Evolutionary conservation across 1,284 basidiomycete genomes (phyloP).

Genomic region (Ceratorhiza oryzae-sativae): DNA sequence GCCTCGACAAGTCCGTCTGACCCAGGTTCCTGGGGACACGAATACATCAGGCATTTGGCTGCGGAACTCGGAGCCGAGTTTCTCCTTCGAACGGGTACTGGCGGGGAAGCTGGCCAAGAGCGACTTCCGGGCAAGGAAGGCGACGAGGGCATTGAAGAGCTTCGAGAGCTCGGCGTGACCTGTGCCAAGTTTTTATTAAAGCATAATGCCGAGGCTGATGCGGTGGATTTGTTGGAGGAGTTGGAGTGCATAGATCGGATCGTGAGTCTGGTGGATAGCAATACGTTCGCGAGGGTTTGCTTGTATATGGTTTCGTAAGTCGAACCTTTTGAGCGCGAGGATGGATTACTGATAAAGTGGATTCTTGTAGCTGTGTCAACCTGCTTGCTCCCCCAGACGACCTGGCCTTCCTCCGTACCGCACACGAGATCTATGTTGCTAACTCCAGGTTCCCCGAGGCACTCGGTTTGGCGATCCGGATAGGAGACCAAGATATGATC

Average conservation of each 20-base stretch:
- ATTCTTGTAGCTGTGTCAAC: conserved; percentile 76
- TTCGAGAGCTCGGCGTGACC: conserved; percentile 78
- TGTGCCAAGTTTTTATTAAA: conserved; percentile 91
- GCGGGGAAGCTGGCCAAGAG: conserved; percentile 27
- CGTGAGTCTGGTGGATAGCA: conserved; percentile 78
- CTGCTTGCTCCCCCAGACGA: conserved; percentile 96
- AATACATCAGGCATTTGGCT: conserved; percentile 97
- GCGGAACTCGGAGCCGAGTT: conserved; percentile 97
- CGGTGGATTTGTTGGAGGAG: conserved; percentile 95
- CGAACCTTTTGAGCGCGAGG: background rate
- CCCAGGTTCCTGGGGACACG: conserved; percentile 97
- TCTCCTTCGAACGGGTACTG: conserved; percentile 57
- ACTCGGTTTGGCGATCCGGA: conserved; percentile 83
- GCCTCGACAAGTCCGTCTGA: conserved; percentile 74
- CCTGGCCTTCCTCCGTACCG: conserved; percentile 86
- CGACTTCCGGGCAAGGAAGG: conserved; percentile 47
- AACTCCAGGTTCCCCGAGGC: conserved; percentile 93
- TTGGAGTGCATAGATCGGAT: conserved; percentile 89
- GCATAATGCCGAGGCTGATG: conserved; percentile 98
- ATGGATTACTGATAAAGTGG: background rate
- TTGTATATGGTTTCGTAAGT: conserved; percentile 94
- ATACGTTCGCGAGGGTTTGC: conserved; percentile 93
- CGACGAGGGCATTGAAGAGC: conserved; percentile 68
- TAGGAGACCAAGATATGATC: conserved; percentile 84
- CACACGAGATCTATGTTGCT: conserved; percentile 89